Evolutionary conservation across 2,329 filamentous ascomycete genomes (phyloP).

Genomic region (Verticillium zaregamsianum): DNA sequence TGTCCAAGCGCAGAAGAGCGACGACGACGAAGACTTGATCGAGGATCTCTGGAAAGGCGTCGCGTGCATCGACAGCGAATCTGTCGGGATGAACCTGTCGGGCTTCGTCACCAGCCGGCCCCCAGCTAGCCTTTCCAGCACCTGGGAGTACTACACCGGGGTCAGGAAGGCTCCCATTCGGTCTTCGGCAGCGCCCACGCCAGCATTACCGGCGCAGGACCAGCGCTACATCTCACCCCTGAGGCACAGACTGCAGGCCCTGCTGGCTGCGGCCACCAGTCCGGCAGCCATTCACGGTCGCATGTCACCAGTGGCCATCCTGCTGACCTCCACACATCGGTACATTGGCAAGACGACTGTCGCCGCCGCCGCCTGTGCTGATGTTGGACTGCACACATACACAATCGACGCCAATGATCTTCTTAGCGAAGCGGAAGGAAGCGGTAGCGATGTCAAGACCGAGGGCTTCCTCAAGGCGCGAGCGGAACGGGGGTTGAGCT

Average conservation of each 20-base stretch:
- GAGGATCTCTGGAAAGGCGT: constrained; percentile 80
- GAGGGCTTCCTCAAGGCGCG: constrained; percentile 85
- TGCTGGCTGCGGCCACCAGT: constrained; percentile 86
- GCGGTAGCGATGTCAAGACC: constrained; percentile 88
- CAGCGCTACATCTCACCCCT: constrained; percentile 53
- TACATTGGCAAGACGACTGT: constrained; percentile 88
- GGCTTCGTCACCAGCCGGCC: constrained; percentile 81
- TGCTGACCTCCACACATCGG: constrained; percentile 87
- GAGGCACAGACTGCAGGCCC: constrained; percentile 70
- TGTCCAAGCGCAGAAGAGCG: constrained; percentile 52
- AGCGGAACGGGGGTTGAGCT: constrained; percentile 83
- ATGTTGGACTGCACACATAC: constrained; percentile 88
- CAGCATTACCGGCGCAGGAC: constrained; percentile 36
- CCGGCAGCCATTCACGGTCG: constrained; percentile 80
- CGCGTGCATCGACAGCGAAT: constrained; percentile 78
- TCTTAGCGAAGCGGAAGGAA: constrained; percentile 81
- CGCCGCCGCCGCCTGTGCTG: constrained; percentile 72
- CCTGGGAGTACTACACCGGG: constrained; percentile 88
- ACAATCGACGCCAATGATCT: constrained; percentile 90
- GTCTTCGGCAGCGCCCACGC: constrained; percentile 26
- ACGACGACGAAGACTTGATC: constrained; percentile 53
- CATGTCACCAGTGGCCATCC: constrained; percentile 81
- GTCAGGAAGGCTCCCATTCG: constrained; percentile 61
- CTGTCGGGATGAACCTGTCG: constrained; percentile 86
- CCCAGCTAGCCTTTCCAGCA: constrained; percentile 69